A percentile compares a stretch with the other conserved stretches of the same genome.
These are phyloP conservation scores for Geotrichum cucujoidarum DNA, from an alignment of 1,139 yeast genomes.

Conservation along the genomic window DNA sequence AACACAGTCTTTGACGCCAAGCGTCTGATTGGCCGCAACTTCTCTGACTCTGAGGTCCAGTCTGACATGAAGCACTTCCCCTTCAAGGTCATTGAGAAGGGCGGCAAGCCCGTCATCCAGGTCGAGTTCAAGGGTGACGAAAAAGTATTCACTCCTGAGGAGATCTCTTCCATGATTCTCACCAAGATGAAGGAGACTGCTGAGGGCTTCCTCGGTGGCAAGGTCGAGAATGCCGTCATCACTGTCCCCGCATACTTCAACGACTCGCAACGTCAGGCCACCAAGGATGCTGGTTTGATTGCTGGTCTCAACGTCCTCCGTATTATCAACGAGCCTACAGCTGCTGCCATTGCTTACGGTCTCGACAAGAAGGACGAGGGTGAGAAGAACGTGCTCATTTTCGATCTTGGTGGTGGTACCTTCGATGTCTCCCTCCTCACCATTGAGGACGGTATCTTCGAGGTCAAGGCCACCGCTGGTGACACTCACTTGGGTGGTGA, in stretches of 20 bases:
- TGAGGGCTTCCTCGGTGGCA: constrained; percentile 82
- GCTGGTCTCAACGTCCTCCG: constrained; percentile 92
- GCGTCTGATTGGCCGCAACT: constrained; percentile 94
- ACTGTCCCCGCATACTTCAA: constrained; percentile 95
- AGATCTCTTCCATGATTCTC: constrained; percentile 89
- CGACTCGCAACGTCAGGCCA: constrained; percentile 94
- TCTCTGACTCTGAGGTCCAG: constrained; percentile 81
- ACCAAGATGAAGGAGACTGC: constrained; percentile 95
- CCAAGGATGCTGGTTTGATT: constrained; percentile 95
- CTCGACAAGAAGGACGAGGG: constrained; percentile 84
- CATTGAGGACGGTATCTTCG: constrained; percentile 98
- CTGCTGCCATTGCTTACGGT: constrained; percentile 97
- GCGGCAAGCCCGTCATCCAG: constrained; percentile 83
- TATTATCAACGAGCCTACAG: constrained; percentile 94
- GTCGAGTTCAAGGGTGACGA: constrained; percentile 92
- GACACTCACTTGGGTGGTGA: constrained; percentile 99
- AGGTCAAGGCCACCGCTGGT: constrained; percentile 99
- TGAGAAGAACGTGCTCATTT: constrained; percentile 83
- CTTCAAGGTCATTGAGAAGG: constrained; percentile 81
- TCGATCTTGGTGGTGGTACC: constrained; percentile 98
- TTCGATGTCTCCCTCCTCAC: constrained; percentile 95
- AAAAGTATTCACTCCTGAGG: constrained; percentile 92
- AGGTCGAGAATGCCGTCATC: constrained; percentile 83
- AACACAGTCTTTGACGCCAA: constrained; percentile 96
- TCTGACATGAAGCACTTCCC: constrained; percentile 95